A percentile compares a stretch with the other conserved stretches of the same genome.
Evolutionary conservation across 1,139 yeast species (phyloP).

Genomic region (Sugiyamaella novakii): DNA sequence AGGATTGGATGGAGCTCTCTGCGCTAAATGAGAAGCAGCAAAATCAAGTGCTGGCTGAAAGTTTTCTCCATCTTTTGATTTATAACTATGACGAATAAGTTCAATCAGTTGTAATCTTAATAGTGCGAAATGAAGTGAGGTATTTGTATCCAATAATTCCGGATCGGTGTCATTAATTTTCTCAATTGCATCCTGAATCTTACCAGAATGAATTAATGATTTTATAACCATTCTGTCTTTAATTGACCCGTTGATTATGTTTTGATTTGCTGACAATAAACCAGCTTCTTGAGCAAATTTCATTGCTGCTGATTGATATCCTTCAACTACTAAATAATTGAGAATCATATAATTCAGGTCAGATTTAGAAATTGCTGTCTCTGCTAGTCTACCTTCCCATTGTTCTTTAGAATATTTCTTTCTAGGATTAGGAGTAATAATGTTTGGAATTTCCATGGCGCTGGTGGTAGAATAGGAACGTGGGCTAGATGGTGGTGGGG

Average conservation of each 20-base stretch:
- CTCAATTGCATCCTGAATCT: slow-evolving; percentile 43
- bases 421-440: slow-evolving; percentile 10
- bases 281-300: slow-evolving; percentile 44
- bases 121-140: slow-evolving; percentile 42
- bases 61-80: slow-evolving; percentile 28
- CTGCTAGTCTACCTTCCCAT: slow-evolving; percentile 35
- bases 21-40: slow-evolving; percentile 44
- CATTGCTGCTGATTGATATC: slow-evolving; percentile 44
- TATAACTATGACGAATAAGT: slow-evolving; percentile 40
- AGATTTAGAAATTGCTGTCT: slow-evolving; percentile 32
- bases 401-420: slow-evolving; percentile 31
- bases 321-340: slow-evolving; percentile 46
- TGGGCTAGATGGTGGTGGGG: background rate
- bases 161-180: slow-evolving; percentile 45
- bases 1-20: slow-evolving; percentile 41
- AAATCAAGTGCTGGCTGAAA: slow-evolving; percentile 44
- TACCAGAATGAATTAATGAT: slow-evolving; percentile 41
- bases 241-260: slow-evolving; percentile 25
- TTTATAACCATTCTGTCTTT: slow-evolving; percentile 41
- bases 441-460: slow-evolving; percentile 18
- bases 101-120: slow-evolving; percentile 46
- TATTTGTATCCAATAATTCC: slow-evolving; percentile 42
- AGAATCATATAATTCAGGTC: slow-evolving; percentile 43
- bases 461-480: background rate
- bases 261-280: slow-evolving; percentile 12